Evolutionary conservation across 2,329 filamentous ascomycete species (phyloP), one percentile per base, ranked within the genome.

Genomic region (Harringtonia aguacate): DNA sequence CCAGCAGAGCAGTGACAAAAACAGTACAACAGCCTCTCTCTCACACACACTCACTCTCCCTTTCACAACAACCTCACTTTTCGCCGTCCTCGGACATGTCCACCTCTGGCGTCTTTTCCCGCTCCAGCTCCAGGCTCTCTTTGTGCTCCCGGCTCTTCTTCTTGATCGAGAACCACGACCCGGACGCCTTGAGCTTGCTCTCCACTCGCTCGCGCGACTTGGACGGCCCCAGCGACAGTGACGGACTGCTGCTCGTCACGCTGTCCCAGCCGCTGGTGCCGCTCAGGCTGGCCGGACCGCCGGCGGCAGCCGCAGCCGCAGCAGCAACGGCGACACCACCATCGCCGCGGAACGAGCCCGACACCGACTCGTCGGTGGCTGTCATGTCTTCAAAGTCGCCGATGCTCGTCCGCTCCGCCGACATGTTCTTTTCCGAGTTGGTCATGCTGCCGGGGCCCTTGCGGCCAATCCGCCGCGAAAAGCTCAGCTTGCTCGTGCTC

Each of bases 401-500:
- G 43, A 80, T 72, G 55, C 73, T 78, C 13, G 73, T 73, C 36
- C 75, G 68, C 40, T 79, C 75, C 7, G 64, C 64, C 21, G 73
- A 73, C 30, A 65, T 56, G 46, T 75, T 77, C 55, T 70, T 70
- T 43, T 81, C 77, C 41, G 73, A 76, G 52, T 75, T 72, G 39
- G 69, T 68, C 15, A 70, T 66, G 56, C 74, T 79, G 39, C 74
- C 69, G 7, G 72, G 65, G 4, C 72, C 47, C 53, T 77, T 81
- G 41, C 48, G 48, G 57, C 66, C 48, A 58, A 73, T 54, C 46
- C 74, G 59, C 39, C 75, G 76, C 13, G 77, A 70, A 47, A 81
- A 64, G 57, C 75, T 76, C 57, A 81, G 81, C 61, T 81, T 81
- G 59, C 75, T 71, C 8, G 76, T 77, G 57, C 75, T 80, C 40